Evolutionary conservation across 1,284 basidiomycete genomes (phyloP).

Genomic region (Cerioporus squamosus): DNA sequence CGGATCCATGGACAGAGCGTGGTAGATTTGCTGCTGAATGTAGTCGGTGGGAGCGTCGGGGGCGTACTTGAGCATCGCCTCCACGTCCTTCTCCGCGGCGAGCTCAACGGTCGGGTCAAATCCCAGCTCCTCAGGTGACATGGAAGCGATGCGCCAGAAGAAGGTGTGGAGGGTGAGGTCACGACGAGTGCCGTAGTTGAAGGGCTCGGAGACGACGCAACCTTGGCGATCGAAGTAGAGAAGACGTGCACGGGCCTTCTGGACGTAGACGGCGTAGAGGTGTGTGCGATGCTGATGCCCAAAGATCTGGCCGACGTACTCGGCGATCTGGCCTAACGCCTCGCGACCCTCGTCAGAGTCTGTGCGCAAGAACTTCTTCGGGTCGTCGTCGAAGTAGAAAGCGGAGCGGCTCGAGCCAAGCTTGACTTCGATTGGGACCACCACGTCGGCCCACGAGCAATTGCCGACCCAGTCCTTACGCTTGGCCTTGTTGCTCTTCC

Average conservation of each 20-base stretch:
- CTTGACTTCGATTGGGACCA: background rate
- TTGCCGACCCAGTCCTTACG: background rate
- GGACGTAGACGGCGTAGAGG: background rate
- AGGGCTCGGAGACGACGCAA: slow-evolving; percentile 5
- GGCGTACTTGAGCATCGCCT: background rate
- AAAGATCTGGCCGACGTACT: background rate
- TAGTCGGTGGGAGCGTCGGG: no score
- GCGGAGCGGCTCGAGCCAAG: background rate
- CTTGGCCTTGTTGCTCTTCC: background rate
- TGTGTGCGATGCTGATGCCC: slow-evolving; percentile 1
- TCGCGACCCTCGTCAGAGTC: background rate
- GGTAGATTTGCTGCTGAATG: no score
- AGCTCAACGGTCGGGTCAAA: slow-evolving; percentile 14
- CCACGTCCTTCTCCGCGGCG: background rate
- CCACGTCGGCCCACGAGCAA: background rate
- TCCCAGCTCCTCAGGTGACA: slow-evolving; percentile 10
- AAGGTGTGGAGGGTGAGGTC: slow-evolving; percentile 3
- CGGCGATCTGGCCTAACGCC: background rate
- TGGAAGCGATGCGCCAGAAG: slow-evolving; percentile 10
- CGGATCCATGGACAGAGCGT: no score
- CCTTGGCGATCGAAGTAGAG: slow-evolving; percentile 13
- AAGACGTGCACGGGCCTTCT: background rate
- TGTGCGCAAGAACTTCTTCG: no score
- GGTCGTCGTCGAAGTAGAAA: background rate
- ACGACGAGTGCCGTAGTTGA: slow-evolving; percentile 4